Evolutionary conservation across 129 eudicot species (phyloP).

Genomic region (Gnaphalium uliginosum): DNA sequence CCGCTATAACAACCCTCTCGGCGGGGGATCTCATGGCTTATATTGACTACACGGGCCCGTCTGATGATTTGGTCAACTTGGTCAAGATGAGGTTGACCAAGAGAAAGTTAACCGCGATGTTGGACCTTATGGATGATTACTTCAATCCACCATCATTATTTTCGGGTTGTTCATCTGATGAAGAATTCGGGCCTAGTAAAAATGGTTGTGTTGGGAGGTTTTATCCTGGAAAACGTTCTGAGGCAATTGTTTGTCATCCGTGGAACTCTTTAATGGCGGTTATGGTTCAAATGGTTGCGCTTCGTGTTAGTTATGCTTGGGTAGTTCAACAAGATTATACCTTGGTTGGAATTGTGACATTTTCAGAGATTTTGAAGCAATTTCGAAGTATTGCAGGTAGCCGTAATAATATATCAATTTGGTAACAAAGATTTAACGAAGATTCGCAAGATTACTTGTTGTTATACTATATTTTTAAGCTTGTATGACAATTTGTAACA

Average conservation of each 20-base stretch:
- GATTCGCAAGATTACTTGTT: slow-evolving; percentile 21
- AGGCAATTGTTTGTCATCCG: slow-evolving; percentile 67
- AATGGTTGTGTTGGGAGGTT: slow-evolving; percentile 43
- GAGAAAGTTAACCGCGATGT: slow-evolving; percentile 48
- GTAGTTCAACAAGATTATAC: slow-evolving; percentile 68
- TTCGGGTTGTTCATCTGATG: slow-evolving; percentile 71
- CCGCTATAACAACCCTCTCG: slow-evolving; percentile 67
- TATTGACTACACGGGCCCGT: slow-evolving; percentile 69
- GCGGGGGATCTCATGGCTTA: slow-evolving; percentile 87
- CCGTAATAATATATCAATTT: not conserved
- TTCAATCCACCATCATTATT: slow-evolving; percentile 35
- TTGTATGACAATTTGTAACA: slow-evolving; percentile 17
- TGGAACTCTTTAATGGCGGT: slow-evolving; percentile 87
- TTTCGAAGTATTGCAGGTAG: slow-evolving; percentile 47
- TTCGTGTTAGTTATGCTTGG: slow-evolving; percentile 81
- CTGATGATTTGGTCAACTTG: slow-evolving; percentile 63
- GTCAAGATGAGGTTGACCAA: slow-evolving; percentile 59
- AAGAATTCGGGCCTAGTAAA: slow-evolving; percentile 52
- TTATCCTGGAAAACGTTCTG: slow-evolving; percentile 53
- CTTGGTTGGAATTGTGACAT: slow-evolving; percentile 73
- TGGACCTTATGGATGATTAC: slow-evolving; percentile 66
- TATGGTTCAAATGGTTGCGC: slow-evolving; percentile 83
- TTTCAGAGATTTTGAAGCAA: slow-evolving; percentile 66
- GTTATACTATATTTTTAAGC: slow-evolving; percentile 6
- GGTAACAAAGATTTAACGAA: not conserved